Evolutionary conservation across 345 rosid genomes (phyloP), one percentile per base, ranked within the genome.

Genomic region (Eucalyptus erythrocorys): DNA sequence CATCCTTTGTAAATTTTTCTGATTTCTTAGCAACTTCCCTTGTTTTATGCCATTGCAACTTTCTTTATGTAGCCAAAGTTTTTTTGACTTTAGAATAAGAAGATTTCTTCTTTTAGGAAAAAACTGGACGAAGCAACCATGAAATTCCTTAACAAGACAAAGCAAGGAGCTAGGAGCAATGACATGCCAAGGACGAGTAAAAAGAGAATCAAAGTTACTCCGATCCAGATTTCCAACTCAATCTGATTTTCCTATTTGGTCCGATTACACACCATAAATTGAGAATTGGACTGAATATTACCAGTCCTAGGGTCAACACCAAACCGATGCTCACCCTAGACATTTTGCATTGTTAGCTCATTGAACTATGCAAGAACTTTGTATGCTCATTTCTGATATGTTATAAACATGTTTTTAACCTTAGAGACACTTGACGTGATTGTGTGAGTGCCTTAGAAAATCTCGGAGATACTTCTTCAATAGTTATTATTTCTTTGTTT

Each of bases 401-500:
- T 27, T 27, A 6, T 5, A 13, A 30, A 61, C 68, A 30, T 27
- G 16, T 61, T 27, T 61, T n/a, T 51, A 51, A 51, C 34, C 6
- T 13, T 61, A 61, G 68, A 61, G 24, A 51, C 68, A 1, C 68
- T 0, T n/a, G 3, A 13, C 37, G 30, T 30, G 10, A n/a, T 64
- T 30, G 16, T n/a, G 17, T 2, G 1, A 30, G 71, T 13, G 5
- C 3, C 14, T 64, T 14, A 13, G 37, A 30, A 4, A 61, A 30
- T 61, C 34, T 64, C 3, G 0, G 1, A 13, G 0, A 13, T 1
- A 14, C 9, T n/a, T 64, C 19, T n/a, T 30, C 7, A 3, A 13
- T 61, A 12, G 27, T 61, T 61, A 30, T 3, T 61, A 3, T 17
- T 64, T n/a, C 37, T 64, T 7, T 64, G 37, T 64, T 64, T 7